A percentile compares a stretch with the other conserved stretches of the same genome.
phyloP scores from a whole-genome alignment of 2,329 filamentous ascomycete species.

The Dendryphion nanum region DNA sequence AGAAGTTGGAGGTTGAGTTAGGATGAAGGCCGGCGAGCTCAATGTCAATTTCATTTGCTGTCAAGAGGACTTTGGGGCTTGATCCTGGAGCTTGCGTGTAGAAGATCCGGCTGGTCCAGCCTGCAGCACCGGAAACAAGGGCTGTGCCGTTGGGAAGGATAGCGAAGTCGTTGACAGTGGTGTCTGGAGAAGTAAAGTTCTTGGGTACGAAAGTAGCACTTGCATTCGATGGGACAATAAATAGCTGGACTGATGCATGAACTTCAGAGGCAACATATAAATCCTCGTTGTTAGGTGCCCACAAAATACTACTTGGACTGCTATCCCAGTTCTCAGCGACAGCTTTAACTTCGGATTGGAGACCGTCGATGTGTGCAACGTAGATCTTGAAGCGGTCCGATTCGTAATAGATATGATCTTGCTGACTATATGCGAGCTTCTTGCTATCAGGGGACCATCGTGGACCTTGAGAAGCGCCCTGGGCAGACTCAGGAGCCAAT shows the following conservation, averaged over 20 bases:
- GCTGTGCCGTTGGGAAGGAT: slow-evolving; percentile 59
- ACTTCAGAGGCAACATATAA: slow-evolving; percentile 34
- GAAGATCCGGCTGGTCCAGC: slow-evolving; percentile 34
- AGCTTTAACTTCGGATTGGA: slow-evolving; percentile 21
- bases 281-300: slow-evolving; percentile 29
- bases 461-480: slow-evolving; percentile 67
- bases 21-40: slow-evolving; percentile 63
- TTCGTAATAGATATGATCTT: slow-evolving; percentile 66
- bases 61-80: slow-evolving; percentile 48
- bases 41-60: slow-evolving; percentile 65
- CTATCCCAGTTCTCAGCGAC: slow-evolving; percentile 37
- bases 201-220: slow-evolving; percentile 45
- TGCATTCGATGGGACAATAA: slow-evolving; percentile 62
- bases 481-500: slow-evolving; percentile 32
- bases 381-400: slow-evolving; percentile 65
- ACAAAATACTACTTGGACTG: slow-evolving; percentile 23
- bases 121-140: slow-evolving; percentile 29
- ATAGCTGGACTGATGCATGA: slow-evolving; percentile 43
- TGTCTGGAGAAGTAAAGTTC: slow-evolving; percentile 46
- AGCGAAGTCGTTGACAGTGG: slow-evolving; percentile 45
- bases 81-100: slow-evolving; percentile 24
- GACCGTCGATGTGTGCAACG: slow-evolving; percentile 31
- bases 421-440: slow-evolving; percentile 74
- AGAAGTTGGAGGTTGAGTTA: slow-evolving; percentile 65
- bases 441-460: slow-evolving; percentile 73